Percentiles rank a stretch among this genome's conserved stretches.
Conservation (phyloP, 2,329 filamentous ascomycete genomes). For the Dendryphion nanum region DNA sequence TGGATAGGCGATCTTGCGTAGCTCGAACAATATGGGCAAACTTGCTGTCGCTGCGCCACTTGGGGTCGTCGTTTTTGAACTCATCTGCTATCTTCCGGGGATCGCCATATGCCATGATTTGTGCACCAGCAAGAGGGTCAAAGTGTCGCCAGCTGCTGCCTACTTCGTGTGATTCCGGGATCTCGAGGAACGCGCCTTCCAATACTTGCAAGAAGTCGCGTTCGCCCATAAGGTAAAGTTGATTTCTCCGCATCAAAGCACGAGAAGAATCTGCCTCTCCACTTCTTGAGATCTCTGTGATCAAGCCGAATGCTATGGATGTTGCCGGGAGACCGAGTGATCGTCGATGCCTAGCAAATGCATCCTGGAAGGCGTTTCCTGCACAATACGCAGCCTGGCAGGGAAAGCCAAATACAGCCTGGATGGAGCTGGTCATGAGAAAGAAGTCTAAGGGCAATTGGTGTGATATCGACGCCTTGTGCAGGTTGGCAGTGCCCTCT, state of each 20-base stretch:
- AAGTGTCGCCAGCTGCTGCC: too few species aligned
- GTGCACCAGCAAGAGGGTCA: too few species aligned
- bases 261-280: constrained; percentile 3
- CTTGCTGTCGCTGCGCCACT: too few species aligned
- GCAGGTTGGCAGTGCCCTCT: constrained; percentile 23
- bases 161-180: too few species aligned
- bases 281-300: constrained; percentile 9
- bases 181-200: background rate
- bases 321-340: constrained; percentile 31
- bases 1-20: too few species aligned
- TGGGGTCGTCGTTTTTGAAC: too few species aligned
- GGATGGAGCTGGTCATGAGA: constrained; percentile 25
- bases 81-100: too few species aligned
- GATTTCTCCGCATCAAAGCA: constrained; percentile 5
- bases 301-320: constrained; percentile 21
- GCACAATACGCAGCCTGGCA: constrained; percentile 49
- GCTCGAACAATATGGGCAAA: too few species aligned
- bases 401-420: constrained; percentile 19
- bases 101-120: too few species aligned
- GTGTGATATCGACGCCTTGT: constrained; percentile 7
- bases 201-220: background rate
- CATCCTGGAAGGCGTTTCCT: constrained; percentile 40
- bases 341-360: constrained; percentile 17
- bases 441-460: constrained; percentile 25
- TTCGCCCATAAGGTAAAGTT: background rate